Base-by-base conservation (phyloP, 1,284 basidiomycete species). In the Microbotryum scabiosae region DNA sequence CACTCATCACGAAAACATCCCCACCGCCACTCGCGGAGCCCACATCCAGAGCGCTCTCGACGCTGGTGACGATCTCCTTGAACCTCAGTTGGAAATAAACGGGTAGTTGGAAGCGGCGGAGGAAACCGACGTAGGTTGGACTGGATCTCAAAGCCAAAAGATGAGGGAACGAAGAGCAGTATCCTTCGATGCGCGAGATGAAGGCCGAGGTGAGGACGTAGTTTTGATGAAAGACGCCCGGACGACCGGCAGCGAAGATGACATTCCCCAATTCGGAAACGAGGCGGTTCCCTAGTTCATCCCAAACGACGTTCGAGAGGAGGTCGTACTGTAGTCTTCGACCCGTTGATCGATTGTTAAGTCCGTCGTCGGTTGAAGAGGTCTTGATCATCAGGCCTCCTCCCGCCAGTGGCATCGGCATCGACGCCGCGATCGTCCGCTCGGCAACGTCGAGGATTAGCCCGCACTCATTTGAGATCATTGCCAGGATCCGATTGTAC, bases 61-160 rank as follows among this genome's bases (percentile, higher is more conserved):
- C 76, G 51, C 79, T 80, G 0, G 80, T 76, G 1, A 94, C 84
- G 57, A 96, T 88, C 70, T 96, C 92, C 73, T 97, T 94, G 86
- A 92, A 94, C n/a, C 93, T 82, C 66, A 98, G 79, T 73, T 98
- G 94, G 75, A 96, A 97, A 74, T 98, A 98, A 20, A 97, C 88
- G 1, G 90, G 88, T 7, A 98, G 79, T 73, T 97, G 94, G 93
- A 94, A 98, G 47, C 91, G 81, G 59, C 84, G 81, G 71, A 87
- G 84, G 70, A 97, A 94, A 0, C 84, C 75, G 8, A 73, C 69
- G 74, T 86, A 93, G 5, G 84, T 79, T 0, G 84, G 81, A 73
- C 90, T 87, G 5, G 77, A 71, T 5, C 89, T 83, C 81, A 94
- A 84, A 0, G 79, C 78, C 61, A 83, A 78, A 14, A 92, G 81